Conservation (phyloP, 2,329 filamentous ascomycete genomes). For the Fusarium sp. region DNA sequence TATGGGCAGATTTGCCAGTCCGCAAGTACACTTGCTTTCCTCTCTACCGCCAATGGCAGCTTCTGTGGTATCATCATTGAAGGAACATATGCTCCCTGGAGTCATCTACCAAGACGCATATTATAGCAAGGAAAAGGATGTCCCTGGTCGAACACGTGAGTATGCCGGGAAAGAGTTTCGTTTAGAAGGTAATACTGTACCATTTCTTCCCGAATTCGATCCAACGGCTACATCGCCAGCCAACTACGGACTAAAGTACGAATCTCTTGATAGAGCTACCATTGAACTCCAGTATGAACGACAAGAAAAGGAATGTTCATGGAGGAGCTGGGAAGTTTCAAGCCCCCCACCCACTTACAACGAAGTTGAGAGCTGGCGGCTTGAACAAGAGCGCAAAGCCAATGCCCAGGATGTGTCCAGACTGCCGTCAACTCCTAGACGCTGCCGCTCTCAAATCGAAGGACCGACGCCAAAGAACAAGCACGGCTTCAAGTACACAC, state of each 20-base stretch:
- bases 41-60: constrained; percentile 45
- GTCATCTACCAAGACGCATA: constrained; percentile 86
- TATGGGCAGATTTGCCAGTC: constrained; percentile 17
- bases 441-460: constrained; percentile 83
- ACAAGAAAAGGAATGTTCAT: constrained; percentile 64
- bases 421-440: constrained; percentile 45
- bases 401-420: constrained; percentile 13
- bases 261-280: constrained; percentile 61
- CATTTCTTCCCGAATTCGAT: constrained; percentile 84
- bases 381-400: constrained; percentile 47
- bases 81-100: constrained; percentile 61
- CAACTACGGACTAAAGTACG: constrained; percentile 63
- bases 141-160: constrained; percentile 79
- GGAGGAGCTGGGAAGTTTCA: constrained; percentile 78
- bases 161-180: constrained; percentile 91
- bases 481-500: constrained; percentile 87
- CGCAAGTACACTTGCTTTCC: constrained; percentile 41
- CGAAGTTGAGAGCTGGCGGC: constrained; percentile 78
- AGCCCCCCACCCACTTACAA: constrained; percentile 73
- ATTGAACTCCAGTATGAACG: constrained; percentile 63
- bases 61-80: constrained; percentile 38
- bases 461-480: constrained; percentile 85
- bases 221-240: constrained; percentile 65
- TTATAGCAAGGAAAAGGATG: constrained; percentile 85
- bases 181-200: constrained; percentile 77